Conservation (phyloP, 202 grass and related monocot species). For the Carex sylvatica region DNA sequence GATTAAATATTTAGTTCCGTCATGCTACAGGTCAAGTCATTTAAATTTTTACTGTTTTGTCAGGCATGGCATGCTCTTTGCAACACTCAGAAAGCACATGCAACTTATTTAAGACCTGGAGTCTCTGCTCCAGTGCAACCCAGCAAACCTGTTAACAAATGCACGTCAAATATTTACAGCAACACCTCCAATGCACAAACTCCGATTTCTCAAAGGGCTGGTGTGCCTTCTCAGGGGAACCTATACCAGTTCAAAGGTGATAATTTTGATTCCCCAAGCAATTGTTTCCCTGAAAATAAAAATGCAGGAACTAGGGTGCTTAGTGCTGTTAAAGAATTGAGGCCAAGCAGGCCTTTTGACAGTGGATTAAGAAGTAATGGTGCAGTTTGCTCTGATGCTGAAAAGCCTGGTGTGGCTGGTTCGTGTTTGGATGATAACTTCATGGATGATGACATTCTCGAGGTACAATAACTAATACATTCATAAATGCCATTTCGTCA, state of each 20-base stretch:
- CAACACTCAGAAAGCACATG: slow-evolving; percentile 47
- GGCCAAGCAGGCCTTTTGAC: background rate
- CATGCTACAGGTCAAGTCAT: background rate
- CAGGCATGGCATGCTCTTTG: slow-evolving; percentile 80
- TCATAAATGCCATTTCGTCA: background rate
- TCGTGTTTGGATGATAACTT: slow-evolving; percentile 39
- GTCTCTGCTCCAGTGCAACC: slow-evolving; percentile 51
- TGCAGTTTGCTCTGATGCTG: slow-evolving; percentile 12
- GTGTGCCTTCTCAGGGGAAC: slow-evolving; percentile 33
- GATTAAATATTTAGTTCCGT: background rate
- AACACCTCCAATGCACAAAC: slow-evolving; percentile 23
- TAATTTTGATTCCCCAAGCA: slow-evolving; percentile 18
- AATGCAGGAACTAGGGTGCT: background rate
- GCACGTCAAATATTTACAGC: slow-evolving; percentile 34
- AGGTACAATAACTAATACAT: slow-evolving; percentile 36
- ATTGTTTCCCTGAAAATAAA: background rate
- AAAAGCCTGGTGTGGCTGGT: slow-evolving; percentile 21
- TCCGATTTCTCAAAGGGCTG: slow-evolving; percentile 25
- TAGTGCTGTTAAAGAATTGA: background rate
- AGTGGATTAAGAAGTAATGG: background rate
- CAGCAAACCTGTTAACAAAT: background rate
- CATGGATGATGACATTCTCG: slow-evolving; percentile 74
- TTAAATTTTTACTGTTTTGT: slow-evolving; percentile 26
- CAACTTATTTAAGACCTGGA: slow-evolving; percentile 88
- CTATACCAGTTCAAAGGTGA: slow-evolving; percentile 17